Evolutionary conservation across 139 green algal genomes (phyloP), one percentile per base, ranked within the genome.

Genomic region (Raphidocelis subcapitata): DNA sequence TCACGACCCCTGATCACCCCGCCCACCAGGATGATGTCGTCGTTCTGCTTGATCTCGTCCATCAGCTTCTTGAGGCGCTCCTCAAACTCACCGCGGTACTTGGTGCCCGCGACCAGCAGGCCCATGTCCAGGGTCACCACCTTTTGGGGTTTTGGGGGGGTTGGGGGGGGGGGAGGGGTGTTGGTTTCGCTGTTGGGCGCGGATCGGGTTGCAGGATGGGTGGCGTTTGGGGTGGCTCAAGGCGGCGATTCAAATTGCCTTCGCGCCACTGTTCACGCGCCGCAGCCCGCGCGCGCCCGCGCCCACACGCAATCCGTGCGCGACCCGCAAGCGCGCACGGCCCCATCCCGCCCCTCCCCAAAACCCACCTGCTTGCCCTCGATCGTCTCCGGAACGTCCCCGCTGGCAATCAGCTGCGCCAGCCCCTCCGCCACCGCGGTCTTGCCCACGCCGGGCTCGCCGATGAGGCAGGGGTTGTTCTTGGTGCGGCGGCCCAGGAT

Each of bases 41-140:
- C 92, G 75, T 96, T 97, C 87, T 97, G 87, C 92, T 98, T 99
- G 86, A 99, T 98, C 90, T 99, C 96, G 49, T 99, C 93, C 96
- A 99, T 99, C 47, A 99, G 89, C 92, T 99, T 99, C 93, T 99
- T 99, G 37, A 99, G 85, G 23, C 96, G 90, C 91, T 99, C 96
- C 90, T 99, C 96, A 87, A 99, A 99, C 87, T 99, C 96, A 64
- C 96, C 96, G 35, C 96, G 90, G 84, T 99, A 99, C 91, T 99
- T 99, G 81, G 96, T 99, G 59, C 96, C 96, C 2, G 96, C 96
- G 20, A 99, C 96, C 63, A 99, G 90, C 77, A 99, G 87, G 65
- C 96, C 96, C 96, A 99, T 99, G 88, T 99, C 96, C 70, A 99
- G 87, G 3, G 94, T 97, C 33, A 99, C 81, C 14, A 99, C 92